These are phyloP conservation scores for Medicago truncatula DNA, from an alignment of 306 rosid species.

Conservation along the genomic window DNA sequence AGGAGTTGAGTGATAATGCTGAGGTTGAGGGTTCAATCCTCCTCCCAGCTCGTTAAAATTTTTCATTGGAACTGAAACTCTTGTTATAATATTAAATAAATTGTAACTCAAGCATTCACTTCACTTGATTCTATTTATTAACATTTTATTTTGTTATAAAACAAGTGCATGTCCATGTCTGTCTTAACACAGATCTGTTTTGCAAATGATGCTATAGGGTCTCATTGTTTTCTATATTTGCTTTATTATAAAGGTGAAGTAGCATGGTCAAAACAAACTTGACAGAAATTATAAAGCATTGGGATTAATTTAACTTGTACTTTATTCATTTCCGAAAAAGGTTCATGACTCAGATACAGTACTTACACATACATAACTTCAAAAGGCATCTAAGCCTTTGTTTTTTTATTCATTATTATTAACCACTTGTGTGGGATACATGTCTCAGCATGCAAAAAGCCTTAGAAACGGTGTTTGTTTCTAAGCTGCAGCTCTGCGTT, in stretches of 20 bases:
- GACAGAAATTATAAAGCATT: neutral
- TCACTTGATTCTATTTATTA: too few species aligned
- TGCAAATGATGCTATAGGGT: too few species aligned
- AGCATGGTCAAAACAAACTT: neutral
- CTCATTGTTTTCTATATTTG: too few species aligned
- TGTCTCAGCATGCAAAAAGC: neutral
- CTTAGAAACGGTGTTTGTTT: neutral
- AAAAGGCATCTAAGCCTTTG: conserved; percentile 41
- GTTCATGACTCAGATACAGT: neutral
- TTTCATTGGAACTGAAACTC: too few species aligned
- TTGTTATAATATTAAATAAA: too few species aligned
- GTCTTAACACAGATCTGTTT: too few species aligned
- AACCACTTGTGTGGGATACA: neutral
- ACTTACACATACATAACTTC: neutral
- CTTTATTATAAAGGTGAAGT: neutral
- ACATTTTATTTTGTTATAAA: too few species aligned
- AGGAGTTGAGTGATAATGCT: too few species aligned
- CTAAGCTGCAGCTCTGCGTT: conserved; percentile 30
- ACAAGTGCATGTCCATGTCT: too few species aligned
- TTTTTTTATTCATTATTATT: conserved; percentile 26
- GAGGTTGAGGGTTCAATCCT: too few species aligned
- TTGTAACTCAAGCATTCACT: too few species aligned
- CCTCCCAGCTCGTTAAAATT: too few species aligned
- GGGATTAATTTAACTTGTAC: neutral
- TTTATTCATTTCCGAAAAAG: conserved; percentile 36